Evolutionary conservation across 2,329 filamentous ascomycete genomes (phyloP).

Genomic region (Lizonia empirigonia): DNA sequence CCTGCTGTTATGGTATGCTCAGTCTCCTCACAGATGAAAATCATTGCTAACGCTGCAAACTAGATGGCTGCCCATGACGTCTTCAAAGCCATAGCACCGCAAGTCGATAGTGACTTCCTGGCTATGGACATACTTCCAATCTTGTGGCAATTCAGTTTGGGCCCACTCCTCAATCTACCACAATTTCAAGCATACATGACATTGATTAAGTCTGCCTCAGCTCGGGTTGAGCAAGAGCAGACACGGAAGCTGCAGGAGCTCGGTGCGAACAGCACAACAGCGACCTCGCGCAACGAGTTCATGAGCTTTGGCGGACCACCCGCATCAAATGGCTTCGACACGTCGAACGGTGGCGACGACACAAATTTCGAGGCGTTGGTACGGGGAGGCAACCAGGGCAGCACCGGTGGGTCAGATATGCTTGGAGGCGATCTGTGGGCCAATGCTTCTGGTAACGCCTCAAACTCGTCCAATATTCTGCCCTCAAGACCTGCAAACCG

Average conservation of each 20-base stretch:
- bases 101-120: constrained; percentile 87
- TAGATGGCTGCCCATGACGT: constrained; percentile 83
- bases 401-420: constrained; percentile 46
- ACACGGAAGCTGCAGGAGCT: constrained; percentile 86
- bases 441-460: constrained; percentile 40
- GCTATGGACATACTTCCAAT: constrained; percentile 89
- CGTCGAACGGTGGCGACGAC: constrained; percentile 62
- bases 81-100: constrained; percentile 78
- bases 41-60: neutral
- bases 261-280: constrained; percentile 62
- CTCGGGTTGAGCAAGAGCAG: constrained; percentile 86
- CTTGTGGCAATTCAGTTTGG: constrained; percentile 89
- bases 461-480: constrained; percentile 30
- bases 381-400: constrained; percentile 67
- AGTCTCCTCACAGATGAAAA: neutral
- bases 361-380: constrained; percentile 90
- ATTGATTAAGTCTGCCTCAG: constrained; percentile 79
- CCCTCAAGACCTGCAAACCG: constrained; percentile 42
- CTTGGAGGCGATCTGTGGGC: constrained; percentile 53
- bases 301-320: constrained; percentile 66
- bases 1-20: constrained; percentile 80
- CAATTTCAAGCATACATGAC: constrained; percentile 90
- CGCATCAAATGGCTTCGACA: constrained; percentile 62
- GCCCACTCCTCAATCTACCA: constrained; percentile 82
- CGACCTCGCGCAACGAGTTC: constrained; percentile 66